These are phyloP conservation scores for Gymnopus androsaceus DNA, from an alignment of 1,284 basidiomycete genomes.

Conservation along the genomic window DNA sequence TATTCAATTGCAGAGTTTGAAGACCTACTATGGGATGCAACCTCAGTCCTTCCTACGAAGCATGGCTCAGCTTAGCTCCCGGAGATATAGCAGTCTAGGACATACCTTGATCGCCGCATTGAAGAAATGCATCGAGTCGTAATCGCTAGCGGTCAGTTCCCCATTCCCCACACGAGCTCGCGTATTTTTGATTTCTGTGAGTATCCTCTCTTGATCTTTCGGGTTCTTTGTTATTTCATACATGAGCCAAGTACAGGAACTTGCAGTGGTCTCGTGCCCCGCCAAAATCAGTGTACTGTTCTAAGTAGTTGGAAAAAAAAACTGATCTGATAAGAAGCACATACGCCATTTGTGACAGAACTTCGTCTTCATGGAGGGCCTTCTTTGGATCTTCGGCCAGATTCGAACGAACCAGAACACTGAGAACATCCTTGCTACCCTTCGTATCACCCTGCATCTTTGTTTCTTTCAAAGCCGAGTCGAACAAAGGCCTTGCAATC, in stretches of 20 bases:
- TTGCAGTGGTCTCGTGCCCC: constrained; percentile 22
- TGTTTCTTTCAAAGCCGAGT: neutral
- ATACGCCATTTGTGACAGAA: constrained; percentile 29
- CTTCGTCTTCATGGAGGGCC: constrained; percentile 26
- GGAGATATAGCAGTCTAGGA: neutral
- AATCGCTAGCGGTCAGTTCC: constrained; percentile 29
- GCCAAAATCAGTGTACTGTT: neutral
- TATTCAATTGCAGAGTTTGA: no score
- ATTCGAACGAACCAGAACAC: constrained; percentile 23
- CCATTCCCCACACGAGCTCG: neutral
- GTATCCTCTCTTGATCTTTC: constrained; percentile 24
- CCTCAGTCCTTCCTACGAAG: constrained; percentile 22
- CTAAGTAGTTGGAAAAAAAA: neutral
- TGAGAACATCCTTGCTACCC: constrained; percentile 7
- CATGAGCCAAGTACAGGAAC: constrained; percentile 20
- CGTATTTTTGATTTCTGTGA: constrained; percentile 27
- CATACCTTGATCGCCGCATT: constrained; percentile 26
- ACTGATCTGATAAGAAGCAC: neutral
- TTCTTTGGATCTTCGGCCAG: constrained; percentile 20
- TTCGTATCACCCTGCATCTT: constrained; percentile 1
- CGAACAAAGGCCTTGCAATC: neutral
- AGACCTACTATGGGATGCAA: constrained; percentile 20
- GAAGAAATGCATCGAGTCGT: constrained; percentile 28
- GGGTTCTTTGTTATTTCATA: constrained; percentile 28
- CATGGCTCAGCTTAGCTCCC: neutral